phyloP scores from a whole-genome alignment of 257 asterid genomes.

The Przewalskia tangutica region DNA sequence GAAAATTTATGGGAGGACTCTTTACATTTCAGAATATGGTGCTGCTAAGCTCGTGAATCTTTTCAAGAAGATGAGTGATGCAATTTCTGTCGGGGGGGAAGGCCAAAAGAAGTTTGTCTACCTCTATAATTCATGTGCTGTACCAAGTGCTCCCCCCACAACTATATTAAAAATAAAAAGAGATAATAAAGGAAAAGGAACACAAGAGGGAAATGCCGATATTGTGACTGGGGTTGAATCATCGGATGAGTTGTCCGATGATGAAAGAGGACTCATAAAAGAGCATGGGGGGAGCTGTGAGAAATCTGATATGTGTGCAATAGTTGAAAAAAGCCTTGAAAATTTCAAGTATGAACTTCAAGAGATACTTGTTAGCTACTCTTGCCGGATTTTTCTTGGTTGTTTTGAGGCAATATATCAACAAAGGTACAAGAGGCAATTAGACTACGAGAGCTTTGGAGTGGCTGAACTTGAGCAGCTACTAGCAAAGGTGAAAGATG shows the following conservation, averaged over 20 bases:
- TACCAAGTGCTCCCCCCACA: conserved; percentile 19
- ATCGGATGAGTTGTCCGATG: conserved; percentile 63
- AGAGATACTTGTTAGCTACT: conserved; percentile 84
- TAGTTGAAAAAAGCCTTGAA: conserved; percentile 25
- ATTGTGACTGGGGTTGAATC: conserved; percentile 30
- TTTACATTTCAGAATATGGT: conserved; percentile 67
- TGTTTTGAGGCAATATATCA: conserved; percentile 61
- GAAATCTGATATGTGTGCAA: conserved; percentile 14
- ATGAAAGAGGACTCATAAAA: conserved; percentile 35
- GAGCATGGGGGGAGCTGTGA: conserved; percentile 17
- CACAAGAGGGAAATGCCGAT: conserved; percentile 28
- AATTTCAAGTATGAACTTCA: conserved; percentile 70
- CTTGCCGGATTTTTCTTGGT: conserved; percentile 54
- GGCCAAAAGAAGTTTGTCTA: conserved; percentile 48
- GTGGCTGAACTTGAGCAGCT: conserved; percentile 66
- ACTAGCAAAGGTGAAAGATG: conserved; percentile 62
- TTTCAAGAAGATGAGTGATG: conserved; percentile 62
- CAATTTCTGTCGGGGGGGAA: conserved; percentile 45
- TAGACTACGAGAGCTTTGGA: conserved; percentile 56
- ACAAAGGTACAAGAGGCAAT: conserved; percentile 68
- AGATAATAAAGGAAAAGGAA: conserved; percentile 43
- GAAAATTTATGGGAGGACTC: conserved; percentile 67
- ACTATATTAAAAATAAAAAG: conserved; percentile 36
- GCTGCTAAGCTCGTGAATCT: conserved; percentile 58
- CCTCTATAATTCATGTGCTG: conserved; percentile 33